Conservation (phyloP, 1,284 basidiomycete species). For the Puccinia novopanici region DNA sequence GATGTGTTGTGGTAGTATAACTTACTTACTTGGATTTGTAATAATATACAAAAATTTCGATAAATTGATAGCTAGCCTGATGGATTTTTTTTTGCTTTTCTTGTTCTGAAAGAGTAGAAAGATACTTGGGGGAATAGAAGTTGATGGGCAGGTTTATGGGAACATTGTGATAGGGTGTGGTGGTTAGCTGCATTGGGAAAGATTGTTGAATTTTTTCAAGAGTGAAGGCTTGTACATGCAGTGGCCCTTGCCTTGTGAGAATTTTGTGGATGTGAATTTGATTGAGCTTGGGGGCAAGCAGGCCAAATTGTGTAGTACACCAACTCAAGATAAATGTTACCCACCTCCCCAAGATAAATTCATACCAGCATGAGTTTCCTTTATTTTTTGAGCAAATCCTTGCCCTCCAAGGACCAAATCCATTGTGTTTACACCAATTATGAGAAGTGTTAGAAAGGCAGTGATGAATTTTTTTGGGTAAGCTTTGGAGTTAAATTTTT, state of each 20-base stretch:
- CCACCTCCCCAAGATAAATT: too few species aligned
- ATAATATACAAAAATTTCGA: background rate
- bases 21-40: background rate
- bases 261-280: conserved; percentile 1
- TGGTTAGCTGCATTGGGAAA: background rate
- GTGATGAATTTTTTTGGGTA: too few species aligned
- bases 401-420: too few species aligned
- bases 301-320: background rate
- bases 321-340: background rate
- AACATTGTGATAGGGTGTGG: background rate
- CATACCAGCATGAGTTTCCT: too few species aligned
- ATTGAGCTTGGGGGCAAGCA: background rate
- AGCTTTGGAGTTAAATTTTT: too few species aligned
- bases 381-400: too few species aligned
- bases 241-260: background rate
- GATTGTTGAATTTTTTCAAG: background rate
- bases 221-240: background rate
- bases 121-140: background rate
- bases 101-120: background rate
- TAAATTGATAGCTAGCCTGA: background rate
- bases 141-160: background rate
- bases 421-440: too few species aligned
- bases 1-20: too few species aligned
- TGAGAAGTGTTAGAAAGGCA: too few species aligned
- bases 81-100: background rate